Evolutionary conservation across 495 filamentous ascomycete species (phyloP).

Genomic region (Letharia columbiana): DNA sequence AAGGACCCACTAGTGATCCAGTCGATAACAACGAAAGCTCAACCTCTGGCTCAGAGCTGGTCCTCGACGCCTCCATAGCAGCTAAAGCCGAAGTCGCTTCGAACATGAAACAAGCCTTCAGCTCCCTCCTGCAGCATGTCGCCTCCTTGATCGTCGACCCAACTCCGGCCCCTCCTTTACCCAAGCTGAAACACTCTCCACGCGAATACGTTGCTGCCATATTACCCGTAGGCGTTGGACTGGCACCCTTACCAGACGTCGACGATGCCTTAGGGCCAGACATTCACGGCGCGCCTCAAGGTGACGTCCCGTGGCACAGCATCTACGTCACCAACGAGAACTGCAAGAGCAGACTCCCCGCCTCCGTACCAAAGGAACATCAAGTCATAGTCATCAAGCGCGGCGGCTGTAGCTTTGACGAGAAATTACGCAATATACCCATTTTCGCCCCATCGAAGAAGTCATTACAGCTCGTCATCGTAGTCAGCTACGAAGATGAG

Average conservation of each 20-base stretch:
- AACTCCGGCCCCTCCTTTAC: conserved; percentile 29
- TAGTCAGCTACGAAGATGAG: conserved; percentile 63
- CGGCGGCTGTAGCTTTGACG: conserved; percentile 74
- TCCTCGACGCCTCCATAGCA: conserved; percentile 26
- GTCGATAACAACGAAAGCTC: conserved; percentile 28
- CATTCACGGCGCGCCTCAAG: conserved; percentile 33
- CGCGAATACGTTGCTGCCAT: conserved; percentile 55
- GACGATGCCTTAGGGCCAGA: conserved; percentile 46
- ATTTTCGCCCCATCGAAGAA: conserved; percentile 45
- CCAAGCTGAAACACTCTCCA: conserved; percentile 21
- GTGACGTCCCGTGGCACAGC: conserved; percentile 52
- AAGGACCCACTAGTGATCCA: conserved; percentile 18
- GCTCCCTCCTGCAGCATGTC: conserved; percentile 50
- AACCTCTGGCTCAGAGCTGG: conserved; percentile 18
- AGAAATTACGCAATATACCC: conserved; percentile 79
- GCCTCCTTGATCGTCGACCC: conserved; percentile 35
- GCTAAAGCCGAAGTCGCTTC: conserved; percentile 35
- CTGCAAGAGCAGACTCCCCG: conserved; percentile 54
- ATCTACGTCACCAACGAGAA: conserved; percentile 64
- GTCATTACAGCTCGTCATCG: conserved; percentile 68
- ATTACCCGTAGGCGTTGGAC: conserved; percentile 64
- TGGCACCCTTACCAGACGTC: conserved; percentile 63
- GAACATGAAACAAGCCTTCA: conserved; percentile 44
- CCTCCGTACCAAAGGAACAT: conserved; percentile 52
- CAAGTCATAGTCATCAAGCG: conserved; percentile 77